A percentile compares a stretch with the other conserved stretches of the same genome.
phyloP scores from a whole-genome alignment of 495 filamentous ascomycete species.

The Talaromyces trachyspermus region DNA sequence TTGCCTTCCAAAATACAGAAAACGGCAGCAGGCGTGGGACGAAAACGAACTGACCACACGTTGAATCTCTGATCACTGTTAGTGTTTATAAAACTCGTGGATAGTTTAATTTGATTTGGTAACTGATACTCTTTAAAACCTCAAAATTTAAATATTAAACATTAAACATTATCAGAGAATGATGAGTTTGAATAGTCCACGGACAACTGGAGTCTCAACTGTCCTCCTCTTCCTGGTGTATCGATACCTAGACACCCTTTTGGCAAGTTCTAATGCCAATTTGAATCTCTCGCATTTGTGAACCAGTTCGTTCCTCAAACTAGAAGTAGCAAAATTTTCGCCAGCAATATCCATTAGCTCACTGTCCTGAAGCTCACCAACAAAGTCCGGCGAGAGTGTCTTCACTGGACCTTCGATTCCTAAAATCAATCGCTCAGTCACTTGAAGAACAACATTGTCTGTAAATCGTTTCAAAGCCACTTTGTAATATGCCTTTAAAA shows the following conservation, averaged over 20 bases:
- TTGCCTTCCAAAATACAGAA: not conserved
- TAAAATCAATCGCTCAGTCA: slow-evolving; percentile 6
- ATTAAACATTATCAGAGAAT: not conserved
- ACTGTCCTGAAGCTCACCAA: slow-evolving; percentile 20
- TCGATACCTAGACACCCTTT: not conserved
- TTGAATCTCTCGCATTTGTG: not conserved
- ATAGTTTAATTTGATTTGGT: not conserved
- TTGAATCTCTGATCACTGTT: slow-evolving; percentile 1
- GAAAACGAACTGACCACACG: not conserved
- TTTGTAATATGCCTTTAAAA: slow-evolving; percentile 33
- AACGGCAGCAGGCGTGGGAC: not conserved
- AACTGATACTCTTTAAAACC: not conserved
- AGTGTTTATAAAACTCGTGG: slow-evolving; percentile 1
- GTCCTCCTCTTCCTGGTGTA: no score
- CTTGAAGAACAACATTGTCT: slow-evolving; percentile 21
- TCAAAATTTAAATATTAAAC: not conserved
- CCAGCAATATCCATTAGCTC: slow-evolving; percentile 32
- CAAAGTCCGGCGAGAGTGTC: slow-evolving; percentile 13
- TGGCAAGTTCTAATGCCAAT: slow-evolving; percentile 4
- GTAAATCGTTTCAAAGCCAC: slow-evolving; percentile 24
- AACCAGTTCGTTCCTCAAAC: not conserved
- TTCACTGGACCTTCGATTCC: not conserved
- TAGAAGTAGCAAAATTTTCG: slow-evolving; percentile 23
- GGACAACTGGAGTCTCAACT: no score
- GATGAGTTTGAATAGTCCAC: no score